Evolutionary conservation across 805 yeast species (phyloP), one percentile per base, ranked within the genome.

Genomic region (Metschnikowia matae): DNA sequence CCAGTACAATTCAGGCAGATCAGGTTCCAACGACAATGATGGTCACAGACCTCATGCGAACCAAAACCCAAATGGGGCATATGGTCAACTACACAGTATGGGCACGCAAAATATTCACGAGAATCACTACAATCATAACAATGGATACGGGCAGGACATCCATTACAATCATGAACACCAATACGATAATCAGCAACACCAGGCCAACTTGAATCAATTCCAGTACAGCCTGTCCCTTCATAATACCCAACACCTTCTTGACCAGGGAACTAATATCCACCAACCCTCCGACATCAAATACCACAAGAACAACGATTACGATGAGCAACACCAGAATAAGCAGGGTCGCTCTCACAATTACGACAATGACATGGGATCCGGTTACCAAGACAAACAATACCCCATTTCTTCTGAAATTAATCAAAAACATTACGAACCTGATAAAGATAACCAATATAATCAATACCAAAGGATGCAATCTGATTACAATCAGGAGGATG

Each of bases 101-200:
- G 23, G 15, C 20, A 14, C 29, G 11, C 34, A 40, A 17, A 26
- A 26, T 40, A 3, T 40, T 8, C 38, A 33, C 45, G 37, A 21
- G 17, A 46, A 21, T 17, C 31, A n/a, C 21, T 34, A 31, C 46
- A 41, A 40, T 20, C 44, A 17, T 21, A 32, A n/a, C 31, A 32
- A 18, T 21, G 40, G 33, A 32, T 41, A 32, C 31, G 46, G n/a
- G 11, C 38, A 20, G 38, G n/a, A 18, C 31, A 29, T 33, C 21
- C 38, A 32, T 20, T 42, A 42, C 41, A 31, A 40, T 10, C 35
- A 35, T 15, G 47, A 42, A 11, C 20, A 32, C 26, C 48, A 33
- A 34, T 36, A 21, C 21, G 37, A 41, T 14, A 36, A 21, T 29
- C 48, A 40, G 18, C 39, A 34, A 7, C 49, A 50, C 18, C 49